Conservation (phyloP, 208 protist genomes). For the Crithidia sp. region DNA sequence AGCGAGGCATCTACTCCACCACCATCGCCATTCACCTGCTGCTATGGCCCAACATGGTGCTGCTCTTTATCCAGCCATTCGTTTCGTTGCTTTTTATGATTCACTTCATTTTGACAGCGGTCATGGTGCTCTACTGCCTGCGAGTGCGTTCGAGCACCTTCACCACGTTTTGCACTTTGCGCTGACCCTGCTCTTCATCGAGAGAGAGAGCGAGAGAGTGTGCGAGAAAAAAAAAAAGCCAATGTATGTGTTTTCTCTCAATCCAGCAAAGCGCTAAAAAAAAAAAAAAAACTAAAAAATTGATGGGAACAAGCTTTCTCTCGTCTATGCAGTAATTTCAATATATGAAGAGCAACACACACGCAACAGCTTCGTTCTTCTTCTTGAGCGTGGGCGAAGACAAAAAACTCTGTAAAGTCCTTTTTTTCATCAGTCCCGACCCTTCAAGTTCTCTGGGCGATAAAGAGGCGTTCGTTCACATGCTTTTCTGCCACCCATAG, state of each 20-base stretch:
- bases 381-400: no score
- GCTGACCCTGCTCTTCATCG: constrained; percentile 25
- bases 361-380: neutral
- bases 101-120: constrained; percentile 52
- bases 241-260: neutral
- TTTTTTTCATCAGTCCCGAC: no score
- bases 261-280: neutral
- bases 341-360: no score
- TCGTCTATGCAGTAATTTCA: no score
- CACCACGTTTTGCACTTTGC: constrained; percentile 52
- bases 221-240: neutral
- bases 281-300: neutral
- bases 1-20: constrained; percentile 45
- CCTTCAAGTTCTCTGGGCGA: no score
- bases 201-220: neutral
- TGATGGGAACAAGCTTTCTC: no score
- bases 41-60: constrained; percentile 59
- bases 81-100: constrained; percentile 65
- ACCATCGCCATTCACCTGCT: constrained; percentile 64
- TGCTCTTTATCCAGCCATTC: constrained; percentile 65
- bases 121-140: constrained; percentile 71
- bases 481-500: no score
- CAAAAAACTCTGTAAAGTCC: no score
- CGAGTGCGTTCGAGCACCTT: constrained; percentile 58
- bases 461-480: no score